A percentile compares a stretch with the other conserved stretches of the same genome.
Conservation (phyloP, 2,329 filamentous ascomycete genomes). For the Ilyonectria robusta region DNA sequence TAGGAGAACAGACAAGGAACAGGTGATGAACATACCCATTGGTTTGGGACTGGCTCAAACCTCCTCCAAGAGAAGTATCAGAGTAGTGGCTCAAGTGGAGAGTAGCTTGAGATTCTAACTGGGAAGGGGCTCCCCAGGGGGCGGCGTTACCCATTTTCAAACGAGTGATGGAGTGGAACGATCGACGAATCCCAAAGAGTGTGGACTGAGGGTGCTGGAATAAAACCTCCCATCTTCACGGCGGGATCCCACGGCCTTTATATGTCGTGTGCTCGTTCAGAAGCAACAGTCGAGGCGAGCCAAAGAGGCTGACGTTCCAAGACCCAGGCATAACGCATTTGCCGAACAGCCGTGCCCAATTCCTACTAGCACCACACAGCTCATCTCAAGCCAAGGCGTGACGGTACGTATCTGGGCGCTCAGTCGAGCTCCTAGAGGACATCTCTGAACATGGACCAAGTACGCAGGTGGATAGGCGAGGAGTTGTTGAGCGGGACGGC, state of each 20-base stretch:
- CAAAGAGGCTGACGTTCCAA: not conserved
- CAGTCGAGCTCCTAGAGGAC: slow-evolving; percentile 4
- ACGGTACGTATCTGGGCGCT: not conserved
- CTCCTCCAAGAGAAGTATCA: slow-evolving; percentile 26
- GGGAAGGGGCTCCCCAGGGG: slow-evolving; percentile 22
- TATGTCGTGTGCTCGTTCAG: slow-evolving; percentile 16
- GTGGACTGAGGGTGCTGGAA: slow-evolving; percentile 16
- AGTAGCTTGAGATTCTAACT: slow-evolving; percentile 5
- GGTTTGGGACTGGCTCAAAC: slow-evolving; percentile 39
- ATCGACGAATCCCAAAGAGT: slow-evolving; percentile 9
- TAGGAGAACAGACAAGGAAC: not conserved
- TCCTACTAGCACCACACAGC: not conserved
- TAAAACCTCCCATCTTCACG: not conserved
- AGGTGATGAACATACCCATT: slow-evolving; percentile 37
- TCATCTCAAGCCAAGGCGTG: slow-evolving; percentile 5
- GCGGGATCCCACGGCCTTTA: slow-evolving; percentile 31
- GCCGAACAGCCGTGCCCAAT: slow-evolving; percentile 15
- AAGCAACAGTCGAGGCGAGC: slow-evolving; percentile 3
- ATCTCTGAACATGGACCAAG: slow-evolving; percentile 3
- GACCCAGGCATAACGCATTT: slow-evolving; percentile 1
- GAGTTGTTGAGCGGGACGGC: not conserved
- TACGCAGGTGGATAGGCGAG: not conserved
- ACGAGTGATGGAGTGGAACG: slow-evolving; percentile 10
- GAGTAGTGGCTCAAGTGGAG: slow-evolving; percentile 22
- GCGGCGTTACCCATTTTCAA: slow-evolving; percentile 40